Conservation (phyloP, 139 green algal genomes). For the Bryopsis sp. region DNA sequence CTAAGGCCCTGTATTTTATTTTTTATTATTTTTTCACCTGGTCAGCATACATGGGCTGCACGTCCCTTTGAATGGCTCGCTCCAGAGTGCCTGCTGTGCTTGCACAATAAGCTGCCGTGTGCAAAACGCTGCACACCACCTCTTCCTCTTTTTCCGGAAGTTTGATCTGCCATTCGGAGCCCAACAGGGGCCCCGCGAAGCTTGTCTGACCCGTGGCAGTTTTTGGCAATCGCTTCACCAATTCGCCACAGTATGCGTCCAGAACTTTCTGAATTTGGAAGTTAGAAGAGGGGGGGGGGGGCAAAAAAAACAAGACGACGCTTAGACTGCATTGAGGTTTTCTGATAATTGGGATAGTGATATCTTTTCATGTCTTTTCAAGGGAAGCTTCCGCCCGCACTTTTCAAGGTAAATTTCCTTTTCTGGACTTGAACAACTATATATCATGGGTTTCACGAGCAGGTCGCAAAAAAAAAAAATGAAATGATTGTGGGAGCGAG, state of each 20-base stretch:
- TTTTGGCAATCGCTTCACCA: constrained; percentile 66
- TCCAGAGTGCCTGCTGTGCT: constrained; percentile 29
- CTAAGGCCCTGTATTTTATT: too few species aligned
- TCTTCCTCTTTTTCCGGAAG: constrained; percentile 38
- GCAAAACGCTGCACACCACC: constrained; percentile 76
- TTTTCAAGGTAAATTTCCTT: too few species aligned
- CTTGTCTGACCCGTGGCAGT: constrained; percentile 41
- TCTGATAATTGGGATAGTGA: too few species aligned
- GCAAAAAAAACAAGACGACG: too few species aligned
- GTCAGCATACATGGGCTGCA: constrained; percentile 33
- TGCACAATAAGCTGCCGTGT: constrained; percentile 88
- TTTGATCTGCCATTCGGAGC: constrained; percentile 61
- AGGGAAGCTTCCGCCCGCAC: too few species aligned
- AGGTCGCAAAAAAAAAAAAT: not conserved
- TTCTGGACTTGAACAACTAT: too few species aligned
- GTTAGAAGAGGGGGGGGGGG: too few species aligned
- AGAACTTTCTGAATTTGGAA: constrained; percentile 72
- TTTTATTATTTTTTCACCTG: constrained; percentile 23
- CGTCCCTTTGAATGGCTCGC: constrained; percentile 48
- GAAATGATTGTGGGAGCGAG: constrained; percentile 1
- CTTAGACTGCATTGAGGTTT: too few species aligned
- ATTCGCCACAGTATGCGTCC: constrained; percentile 54
- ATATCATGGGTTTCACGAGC: too few species aligned
- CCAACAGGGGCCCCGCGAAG: constrained; percentile 21
- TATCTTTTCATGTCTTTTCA: too few species aligned